Evolutionary conservation across 73 alveolate genomes (phyloP).

Genomic region (Vitrella brassicaformis): DNA sequence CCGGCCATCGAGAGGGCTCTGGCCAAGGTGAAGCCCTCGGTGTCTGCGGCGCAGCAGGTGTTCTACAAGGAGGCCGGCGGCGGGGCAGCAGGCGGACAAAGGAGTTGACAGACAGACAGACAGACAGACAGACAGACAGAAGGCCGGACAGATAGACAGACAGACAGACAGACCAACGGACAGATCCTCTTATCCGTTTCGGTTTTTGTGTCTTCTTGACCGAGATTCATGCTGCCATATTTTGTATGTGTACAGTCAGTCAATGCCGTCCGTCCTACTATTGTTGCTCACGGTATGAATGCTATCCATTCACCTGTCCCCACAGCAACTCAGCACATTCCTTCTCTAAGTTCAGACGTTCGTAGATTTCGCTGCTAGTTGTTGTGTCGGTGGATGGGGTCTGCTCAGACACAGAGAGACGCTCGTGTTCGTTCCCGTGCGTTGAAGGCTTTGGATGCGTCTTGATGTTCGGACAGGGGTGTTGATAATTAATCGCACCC

Average conservation of each 20-base stretch:
- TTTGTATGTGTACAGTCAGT: no score
- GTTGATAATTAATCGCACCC: neutral
- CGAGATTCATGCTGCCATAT: neutral
- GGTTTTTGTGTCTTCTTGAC: neutral
- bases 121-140: neutral
- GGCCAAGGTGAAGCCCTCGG: no score
- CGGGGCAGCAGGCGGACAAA: neutral
- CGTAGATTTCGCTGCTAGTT: no score
- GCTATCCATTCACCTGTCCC: neutral
- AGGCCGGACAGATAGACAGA: neutral
- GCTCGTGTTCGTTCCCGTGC: neutral
- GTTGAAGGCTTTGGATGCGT: no score
- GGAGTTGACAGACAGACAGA: neutral
- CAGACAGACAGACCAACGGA: neutral
- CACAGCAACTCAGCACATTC: neutral
- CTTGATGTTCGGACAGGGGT: neutral
- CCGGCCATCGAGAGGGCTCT: no score
- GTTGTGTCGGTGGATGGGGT: neutral
- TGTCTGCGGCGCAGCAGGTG: no score
- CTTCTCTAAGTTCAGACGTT: no score
- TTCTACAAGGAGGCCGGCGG: no score
- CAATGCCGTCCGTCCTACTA: neutral
- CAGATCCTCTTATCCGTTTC: neutral
- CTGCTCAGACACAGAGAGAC: neutral
- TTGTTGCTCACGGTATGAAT: neutral